These are phyloP conservation scores for Chlorokybus atmophyticus DNA, from an alignment of 139 green algal species.

Conservation along the genomic window DNA sequence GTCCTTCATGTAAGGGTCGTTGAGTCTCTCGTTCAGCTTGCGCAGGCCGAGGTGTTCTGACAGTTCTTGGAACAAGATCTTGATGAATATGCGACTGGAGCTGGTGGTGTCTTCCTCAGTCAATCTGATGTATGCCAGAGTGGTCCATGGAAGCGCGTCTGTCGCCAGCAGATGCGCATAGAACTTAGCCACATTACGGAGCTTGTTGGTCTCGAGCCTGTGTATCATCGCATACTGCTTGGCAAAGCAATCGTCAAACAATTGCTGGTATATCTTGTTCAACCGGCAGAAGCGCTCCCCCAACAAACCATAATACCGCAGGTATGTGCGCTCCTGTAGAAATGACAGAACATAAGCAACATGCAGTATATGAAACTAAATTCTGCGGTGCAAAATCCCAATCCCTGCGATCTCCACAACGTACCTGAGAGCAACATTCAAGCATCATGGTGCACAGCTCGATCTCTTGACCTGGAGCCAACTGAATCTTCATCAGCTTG, in stretches of 20 bases:
- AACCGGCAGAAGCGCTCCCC: conserved; percentile 82
- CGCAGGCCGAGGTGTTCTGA: conserved; percentile 77
- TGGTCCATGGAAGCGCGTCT: conserved; percentile 76
- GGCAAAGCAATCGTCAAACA: conserved; percentile 78
- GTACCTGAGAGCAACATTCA: conserved; percentile 88
- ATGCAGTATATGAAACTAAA: too few relatives aligned
- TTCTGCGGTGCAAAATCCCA: too few relatives aligned
- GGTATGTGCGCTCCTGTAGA: conserved; percentile 72
- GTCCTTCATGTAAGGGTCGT: conserved; percentile 48
- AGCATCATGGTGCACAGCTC: conserved; percentile 93
- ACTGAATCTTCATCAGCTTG: conserved; percentile 94
- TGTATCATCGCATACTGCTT: conserved; percentile 92
- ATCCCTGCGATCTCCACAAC: too few relatives aligned
- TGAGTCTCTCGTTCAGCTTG: conserved; percentile 67
- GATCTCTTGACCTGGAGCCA: conserved; percentile 50
- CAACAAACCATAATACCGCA: conserved; percentile 90
- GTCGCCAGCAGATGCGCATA: conserved; percentile 83
- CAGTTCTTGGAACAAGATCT: conserved; percentile 91
- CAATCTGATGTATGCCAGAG: conserved; percentile 66
- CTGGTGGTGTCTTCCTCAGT: conserved; percentile 97
- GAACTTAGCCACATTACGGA: conserved; percentile 93
- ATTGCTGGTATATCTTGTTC: conserved; percentile 49
- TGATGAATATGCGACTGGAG: conserved; percentile 95
- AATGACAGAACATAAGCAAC: too few relatives aligned
- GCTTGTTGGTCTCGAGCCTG: conserved; percentile 97